These are phyloP conservation scores for Fraxinus velutina DNA, from an alignment of 305 asterid genomes.

Conservation along the genomic window DNA sequence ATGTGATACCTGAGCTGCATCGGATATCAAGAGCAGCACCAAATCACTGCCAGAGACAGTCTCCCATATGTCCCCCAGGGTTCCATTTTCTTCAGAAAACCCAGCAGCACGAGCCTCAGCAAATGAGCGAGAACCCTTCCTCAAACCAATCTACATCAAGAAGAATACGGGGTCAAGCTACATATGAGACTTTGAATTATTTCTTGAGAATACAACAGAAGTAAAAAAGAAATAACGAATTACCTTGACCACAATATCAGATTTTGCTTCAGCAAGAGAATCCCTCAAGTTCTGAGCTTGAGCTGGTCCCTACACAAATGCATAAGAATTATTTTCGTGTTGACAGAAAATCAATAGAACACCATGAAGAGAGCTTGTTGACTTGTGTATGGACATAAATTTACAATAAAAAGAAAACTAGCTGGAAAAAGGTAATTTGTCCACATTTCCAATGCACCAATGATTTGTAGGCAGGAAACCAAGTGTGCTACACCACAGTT, in stretches of 20 bases:
- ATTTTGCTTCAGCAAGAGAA: constrained; percentile 69
- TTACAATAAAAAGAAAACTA: constrained; percentile 8
- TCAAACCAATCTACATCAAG: constrained; percentile 70
- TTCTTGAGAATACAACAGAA: background rate
- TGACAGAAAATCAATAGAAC: background rate
- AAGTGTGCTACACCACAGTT: background rate
- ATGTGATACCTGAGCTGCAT: constrained; percentile 85
- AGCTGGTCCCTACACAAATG: constrained; percentile 71
- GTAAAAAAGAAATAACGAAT: background rate
- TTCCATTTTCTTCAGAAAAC: constrained; percentile 84
- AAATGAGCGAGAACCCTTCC: constrained; percentile 90
- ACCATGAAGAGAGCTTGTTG: background rate
- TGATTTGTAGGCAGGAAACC: background rate
- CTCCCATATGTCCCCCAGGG: constrained; percentile 89
- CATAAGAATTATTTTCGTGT: background rate
- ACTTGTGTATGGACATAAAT: background rate
- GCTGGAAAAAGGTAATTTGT: background rate
- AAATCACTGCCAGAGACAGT: constrained; percentile 88
- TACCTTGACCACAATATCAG: constrained; percentile 90
- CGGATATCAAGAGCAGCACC: constrained; percentile 88
- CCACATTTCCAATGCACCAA: background rate
- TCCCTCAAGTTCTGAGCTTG: constrained; percentile 93
- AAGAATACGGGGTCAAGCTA: constrained; percentile 11
- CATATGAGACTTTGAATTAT: background rate
- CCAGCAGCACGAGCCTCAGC: constrained; percentile 90